Evolutionary conservation across 1,284 basidiomycete species (phyloP), one percentile per base, ranked within the genome.

Genomic region (Amylostereum chailletii): DNA sequence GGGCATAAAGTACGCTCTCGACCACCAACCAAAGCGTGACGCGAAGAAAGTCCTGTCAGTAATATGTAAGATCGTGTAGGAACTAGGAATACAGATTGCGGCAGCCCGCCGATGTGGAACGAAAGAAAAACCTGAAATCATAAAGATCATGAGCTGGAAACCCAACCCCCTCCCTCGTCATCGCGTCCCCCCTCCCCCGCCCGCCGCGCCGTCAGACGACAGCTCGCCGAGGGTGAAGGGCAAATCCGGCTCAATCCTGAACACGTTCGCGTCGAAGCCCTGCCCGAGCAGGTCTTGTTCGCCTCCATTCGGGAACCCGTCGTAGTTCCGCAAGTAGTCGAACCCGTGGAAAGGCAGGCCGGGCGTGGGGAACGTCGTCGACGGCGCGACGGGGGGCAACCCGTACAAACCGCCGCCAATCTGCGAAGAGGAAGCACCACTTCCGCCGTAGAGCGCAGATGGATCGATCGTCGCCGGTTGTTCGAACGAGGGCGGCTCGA

Each of bases 301-400:
- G 45, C 73, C 70, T 53, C 70, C 66, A 6, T 66, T 67, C 6
- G 71, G 58, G 19, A 5, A 11, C 27, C 42, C 42, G 55, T 71
- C 74, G 61, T 83, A 87, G 58, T 86, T 89, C 54, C 83, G 78
- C 57, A 90, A 81, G 58, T 77, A 90, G 57, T 90, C 87, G 40
- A 90, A 71, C 11, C 86, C 87, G 39, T 79, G 75, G 71, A 90
- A 90, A 0, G 87, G 88, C 31, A 90, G 69, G 32, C 87, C 86
- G 32, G 80, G 70, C 4, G 78, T 77, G 53, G 77, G 71, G 61
- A 88, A 88, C 3, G 76, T 74, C 29, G 79, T 67, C 1, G 73
- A 74, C 3, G 80, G 76, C 4, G 81, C 75, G 10, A 80, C 75
- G 30, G 74, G 75, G 5, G 79, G 75, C 42, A 79, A 62, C 8